phyloP scores from a whole-genome alignment of 164 flowering plant species.

The Vitis vinifera region ASM3070453v1 NC_081814.1:6189001-6189500 shows the following conservation, averaged over 20 bases:
- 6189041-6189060: neutral
- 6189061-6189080: neutral
- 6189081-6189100: neutral
- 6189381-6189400: conserved; percentile 9
- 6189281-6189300: neutral
- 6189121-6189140: conserved; percentile 23
- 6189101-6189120: conserved; percentile 2
- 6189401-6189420: conserved; percentile 12
- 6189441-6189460: too few species aligned
- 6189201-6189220: conserved; percentile 12
- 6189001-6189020: conserved; percentile 7
- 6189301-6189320: conserved; percentile 10
- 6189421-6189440: neutral
- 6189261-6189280: neutral
- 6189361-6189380: conserved; percentile 5
- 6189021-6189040: conserved; percentile 7
- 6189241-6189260: conserved; percentile 10
- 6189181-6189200: too few species aligned
- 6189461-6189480: too few species aligned
- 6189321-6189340: neutral
- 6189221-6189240: conserved; percentile 20
- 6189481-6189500: too few species aligned
- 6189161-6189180: neutral
- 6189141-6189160: conserved; percentile 3
- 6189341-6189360: neutral